Conservation (phyloP, 1,284 basidiomycete species). For the Agaricales sp. region DNA sequence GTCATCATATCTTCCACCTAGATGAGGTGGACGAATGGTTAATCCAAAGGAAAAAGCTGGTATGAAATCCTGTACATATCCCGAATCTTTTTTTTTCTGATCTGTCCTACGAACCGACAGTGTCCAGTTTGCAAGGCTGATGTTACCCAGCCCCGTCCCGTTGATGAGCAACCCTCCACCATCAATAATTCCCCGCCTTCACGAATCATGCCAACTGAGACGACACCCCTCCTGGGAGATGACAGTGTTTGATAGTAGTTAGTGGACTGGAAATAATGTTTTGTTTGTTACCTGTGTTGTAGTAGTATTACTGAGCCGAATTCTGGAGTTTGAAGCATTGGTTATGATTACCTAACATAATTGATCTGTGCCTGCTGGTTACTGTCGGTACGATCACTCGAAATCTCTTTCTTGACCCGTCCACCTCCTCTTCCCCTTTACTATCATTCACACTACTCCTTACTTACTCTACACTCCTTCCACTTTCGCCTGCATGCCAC, state of each 20-base stretch:
- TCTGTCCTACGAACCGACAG: conserved; percentile 25
- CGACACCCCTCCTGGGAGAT: neutral
- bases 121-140: conserved; percentile 86
- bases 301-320: neutral
- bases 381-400: too few relatives aligned
- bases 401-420: too few relatives aligned
- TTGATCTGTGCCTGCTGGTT: neutral
- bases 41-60: conserved; percentile 81
- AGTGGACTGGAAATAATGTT: too few relatives aligned
- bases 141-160: conserved; percentile 53
- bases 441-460: conserved; percentile 9
- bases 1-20: conserved; percentile 82
- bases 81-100: conserved; percentile 6
- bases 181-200: too few relatives aligned
- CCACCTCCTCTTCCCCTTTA: too few relatives aligned
- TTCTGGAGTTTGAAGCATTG: neutral
- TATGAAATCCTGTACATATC: conserved; percentile 36
- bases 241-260: neutral
- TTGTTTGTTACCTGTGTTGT: neutral
- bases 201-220: too few relatives aligned
- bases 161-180: conserved; percentile 3
- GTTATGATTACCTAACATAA: neutral
- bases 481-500: neutral
- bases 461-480: neutral
- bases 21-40: conserved; percentile 87